Base-by-base conservation (phyloP, 2,329 filamentous ascomycete genomes). In the Calonectria fujianensis region DNA sequence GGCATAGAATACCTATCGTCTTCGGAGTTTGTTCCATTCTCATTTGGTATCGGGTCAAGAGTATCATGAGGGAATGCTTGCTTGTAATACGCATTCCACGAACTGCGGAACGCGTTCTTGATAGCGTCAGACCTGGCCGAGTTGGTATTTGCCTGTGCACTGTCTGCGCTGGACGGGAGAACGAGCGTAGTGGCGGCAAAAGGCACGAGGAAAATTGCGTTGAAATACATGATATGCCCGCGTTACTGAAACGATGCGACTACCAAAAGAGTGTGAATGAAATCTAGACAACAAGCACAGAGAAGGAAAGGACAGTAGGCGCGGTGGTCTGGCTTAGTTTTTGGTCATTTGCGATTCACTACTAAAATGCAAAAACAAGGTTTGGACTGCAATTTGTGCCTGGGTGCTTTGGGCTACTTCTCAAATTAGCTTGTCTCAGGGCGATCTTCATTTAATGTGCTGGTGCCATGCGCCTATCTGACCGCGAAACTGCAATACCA, bases 11-110 rank as follows among this genome's bases (percentile, higher is more conserved):
- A 63, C 57, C 57, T 63, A 37, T 63, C 57, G 37, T 63, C 24
- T 20, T 63, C 57, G 11, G 20, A 63, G 37, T 39, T 63, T 48
- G 45, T 48, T 48, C 45, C 45, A 48, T 48, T 24, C 2, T 48
- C 45, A 31, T 63, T 63, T 16, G 39, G 18, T 27, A 63, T 3
- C 7, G 57, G 57, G 5, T 41, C 35, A 29, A 63, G 37, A 13
- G 57, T 63, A 63, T 63, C 57, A 41, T 63, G 57, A 6, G 57
- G 57, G 6, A 63, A 63, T 1, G 57, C 57, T 20, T 63, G 35
- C 24, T 41, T 27, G 24, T 63, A 63, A 9, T 63, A 63, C 37
- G 24, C 35, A 18, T 14, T 63, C 57, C 57, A 63, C 16, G 57
- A 63, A 9, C 13, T 11, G 14, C 39, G 57, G 16, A 63, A 63